Evolutionary conservation across 441 rosid species (phyloP).

Genomic region (Lagerstroemia fauriei): DNA sequence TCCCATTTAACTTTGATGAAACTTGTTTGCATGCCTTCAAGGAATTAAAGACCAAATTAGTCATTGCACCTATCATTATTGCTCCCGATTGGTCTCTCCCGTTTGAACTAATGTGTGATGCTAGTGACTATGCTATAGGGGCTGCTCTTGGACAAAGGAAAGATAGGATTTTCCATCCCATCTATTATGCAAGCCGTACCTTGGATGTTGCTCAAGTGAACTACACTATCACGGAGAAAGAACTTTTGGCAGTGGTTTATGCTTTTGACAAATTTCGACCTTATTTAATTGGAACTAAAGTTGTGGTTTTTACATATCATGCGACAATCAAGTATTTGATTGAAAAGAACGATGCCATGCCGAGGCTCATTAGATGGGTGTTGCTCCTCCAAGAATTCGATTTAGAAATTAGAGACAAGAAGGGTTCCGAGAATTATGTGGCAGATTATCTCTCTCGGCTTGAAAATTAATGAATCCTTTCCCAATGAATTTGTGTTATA

Average conservation of each 20-base stretch:
- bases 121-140: not conserved
- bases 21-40: not conserved
- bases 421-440: no score
- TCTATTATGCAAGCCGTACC: not conserved
- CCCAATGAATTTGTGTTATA: no score
- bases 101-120: not conserved
- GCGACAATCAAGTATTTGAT: not conserved
- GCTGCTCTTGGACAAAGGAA: not conserved
- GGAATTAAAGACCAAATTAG: not conserved
- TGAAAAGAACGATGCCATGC: no score
- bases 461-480: no score
- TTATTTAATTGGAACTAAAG: not conserved
- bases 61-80: not conserved
- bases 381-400: no score
- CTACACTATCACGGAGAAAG: not conserved
- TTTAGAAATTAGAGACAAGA: no score
- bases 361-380: no score
- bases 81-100: not conserved
- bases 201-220: not conserved
- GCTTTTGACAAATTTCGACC: not conserved
- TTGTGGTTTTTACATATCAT: slow-evolving; percentile 1
- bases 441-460: no score
- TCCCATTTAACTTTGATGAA: not conserved
- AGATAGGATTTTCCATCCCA: not conserved
- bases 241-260: not conserved